Evolutionary conservation across 2,329 filamentous ascomycete genomes (phyloP), one percentile per base, ranked within the genome.

Genomic region (Curvularia lunata): DNA sequence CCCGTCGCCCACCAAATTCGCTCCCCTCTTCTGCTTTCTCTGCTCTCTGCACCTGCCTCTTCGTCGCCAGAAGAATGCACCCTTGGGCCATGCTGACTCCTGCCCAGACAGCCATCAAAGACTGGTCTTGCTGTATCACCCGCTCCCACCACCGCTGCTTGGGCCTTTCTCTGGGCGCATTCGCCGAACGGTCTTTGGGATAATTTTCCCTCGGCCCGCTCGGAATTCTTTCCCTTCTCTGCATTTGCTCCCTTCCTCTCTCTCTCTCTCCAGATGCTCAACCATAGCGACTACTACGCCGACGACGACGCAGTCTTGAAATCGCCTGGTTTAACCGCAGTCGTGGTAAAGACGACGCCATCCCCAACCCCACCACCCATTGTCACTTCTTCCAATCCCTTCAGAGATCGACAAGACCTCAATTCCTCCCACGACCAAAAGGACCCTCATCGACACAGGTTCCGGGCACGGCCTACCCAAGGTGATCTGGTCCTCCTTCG

Each of bases 401-500:
- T 54, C 34, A 25, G 59, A 52, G 45, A 21, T 28, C n/a, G n/a
- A 37, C 68, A 70, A 60, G 69, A 63, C 79, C 63, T 77, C 77
- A 66, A 73, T 81, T 55, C 76, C 78, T 67, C 71, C 66, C 73
- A 76, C 74, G 81, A 80, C 72, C 82, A 80, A 70, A 73, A 73
- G 56, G 68, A 63, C 58, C 78, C 80, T 81, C 83, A 83, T 80
- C 66, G 64, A 63, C 79, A 73, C 68, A 86, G 85, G 83, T 77
- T 82, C 61, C 80, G 77, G 64, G 40, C 50, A 9, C 49, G 42
- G 7, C 80, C 84, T 41, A 85, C 79, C 67, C 84, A 85, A 71
- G 86, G 84, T 67, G 87, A 90, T 83, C 85, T 82, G 66, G 86
- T 91, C 63, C 82, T 94, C 75, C 83, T 94, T 62, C 78, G 80